Base-by-base conservation (phyloP, 2,329 filamentous ascomycete genomes). In the Sclerotinia sclerotiorum region DNA sequence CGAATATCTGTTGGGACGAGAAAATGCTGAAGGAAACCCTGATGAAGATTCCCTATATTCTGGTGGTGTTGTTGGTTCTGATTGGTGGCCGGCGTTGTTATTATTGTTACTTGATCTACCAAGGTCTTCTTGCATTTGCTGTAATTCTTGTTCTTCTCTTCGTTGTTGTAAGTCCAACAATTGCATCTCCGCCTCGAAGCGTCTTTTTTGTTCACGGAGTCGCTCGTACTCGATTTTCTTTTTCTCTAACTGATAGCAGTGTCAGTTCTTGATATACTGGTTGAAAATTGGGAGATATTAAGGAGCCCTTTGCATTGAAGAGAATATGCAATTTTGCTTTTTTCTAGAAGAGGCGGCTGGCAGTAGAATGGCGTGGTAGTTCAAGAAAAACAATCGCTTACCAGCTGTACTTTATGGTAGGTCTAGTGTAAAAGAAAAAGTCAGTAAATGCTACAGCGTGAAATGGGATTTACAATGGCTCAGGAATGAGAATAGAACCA, bases 11-110 rank as follows among this genome's bases (percentile, higher is more conserved):
- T 94, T 94, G 55, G 93, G 91, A 54, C 93, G 88, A 67, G 92
- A 93, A 77, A 95, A 91, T 73, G 91, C 88, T 75, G 88, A 88
- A 68, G 91, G 88, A 76, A 97, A 94, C 55, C 89, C 90, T 70
- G 87, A 83, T 69, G 79, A 79, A 17, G 81, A 88, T 72, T 97
- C 93, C 74, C 89, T 90, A 79, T 95, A 94, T 79, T 98, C 95
- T 44, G 95, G 95, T 29, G 95, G 95, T 29, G 95, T 99, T 2
- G 95, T 97, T 21, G 95, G 95, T 81, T 98, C 94, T 74, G 92
- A 97, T 78, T 96, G 92, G 75, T 94, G 91, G 66, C 91, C 91
- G 51, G 68, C 68, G 62, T 65, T 72, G 75, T 84, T 78, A 69
- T 80, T 82, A 75, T 73, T 78, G 29, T 67, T 67, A 75, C 79